Conservation (phyloP, 2,329 filamentous ascomycete genomes). For the Fusarium annulatum region DNA sequence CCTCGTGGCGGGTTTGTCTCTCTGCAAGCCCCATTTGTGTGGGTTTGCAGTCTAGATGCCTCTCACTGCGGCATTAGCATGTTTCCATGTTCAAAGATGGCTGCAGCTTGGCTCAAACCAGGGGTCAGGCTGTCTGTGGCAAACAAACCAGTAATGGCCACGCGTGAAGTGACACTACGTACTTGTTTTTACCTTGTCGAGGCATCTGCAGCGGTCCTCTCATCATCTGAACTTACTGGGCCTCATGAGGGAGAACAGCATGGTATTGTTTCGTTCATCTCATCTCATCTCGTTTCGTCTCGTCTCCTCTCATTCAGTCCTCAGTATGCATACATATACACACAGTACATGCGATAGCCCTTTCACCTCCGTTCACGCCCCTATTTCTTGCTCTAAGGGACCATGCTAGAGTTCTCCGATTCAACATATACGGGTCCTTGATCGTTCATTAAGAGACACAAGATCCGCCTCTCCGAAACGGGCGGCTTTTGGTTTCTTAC, state of each 20-base stretch:
- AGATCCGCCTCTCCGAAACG: not conserved
- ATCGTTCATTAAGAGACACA: not conserved
- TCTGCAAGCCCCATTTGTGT: conserved; percentile 21
- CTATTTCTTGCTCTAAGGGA: conserved; percentile 19
- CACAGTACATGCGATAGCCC: conserved; percentile 18
- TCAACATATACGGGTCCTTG: conserved; percentile 18
- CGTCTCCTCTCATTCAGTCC: conserved; percentile 1
- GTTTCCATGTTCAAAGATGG: conserved; percentile 8
- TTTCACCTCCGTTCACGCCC: conserved; percentile 16
- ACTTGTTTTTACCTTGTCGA: conserved; percentile 28
- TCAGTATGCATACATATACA: not conserved
- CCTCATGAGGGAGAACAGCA: conserved; percentile 22
- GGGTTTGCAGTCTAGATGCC: conserved; percentile 11
- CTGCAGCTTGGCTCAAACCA: conserved; percentile 18
- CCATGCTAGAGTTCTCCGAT: conserved; percentile 10
- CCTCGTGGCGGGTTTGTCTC: conserved; percentile 5
- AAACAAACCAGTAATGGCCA: conserved; percentile 20
- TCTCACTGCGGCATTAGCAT: conserved; percentile 27
- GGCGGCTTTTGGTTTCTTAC: not conserved
- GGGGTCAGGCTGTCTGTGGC: conserved; percentile 14
- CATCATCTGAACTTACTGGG: conserved; percentile 35
- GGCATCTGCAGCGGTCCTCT: conserved; percentile 34
- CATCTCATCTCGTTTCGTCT: conserved; percentile 21
- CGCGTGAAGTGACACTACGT: conserved; percentile 9
- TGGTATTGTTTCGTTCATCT: conserved; percentile 34